Percentiles rank a stretch among this genome's conserved stretches.
Evolutionary conservation across 768 basidiomycete species (phyloP).

Genomic region (Tulasnella sp.): DNA sequence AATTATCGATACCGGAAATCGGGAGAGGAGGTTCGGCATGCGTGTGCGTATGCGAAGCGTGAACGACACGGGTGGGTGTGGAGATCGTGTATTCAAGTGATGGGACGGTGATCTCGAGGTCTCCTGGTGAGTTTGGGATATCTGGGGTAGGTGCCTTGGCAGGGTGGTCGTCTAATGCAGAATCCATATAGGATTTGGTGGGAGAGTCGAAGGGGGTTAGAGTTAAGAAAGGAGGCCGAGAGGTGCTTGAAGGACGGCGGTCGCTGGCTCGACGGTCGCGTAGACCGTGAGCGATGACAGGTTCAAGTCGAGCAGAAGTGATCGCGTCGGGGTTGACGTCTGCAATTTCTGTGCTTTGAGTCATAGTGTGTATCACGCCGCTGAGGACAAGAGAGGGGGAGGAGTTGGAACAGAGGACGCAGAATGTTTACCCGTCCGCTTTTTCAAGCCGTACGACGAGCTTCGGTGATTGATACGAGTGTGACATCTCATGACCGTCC

Average conservation of each 20-base stretch:
- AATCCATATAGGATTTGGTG: not conserved
- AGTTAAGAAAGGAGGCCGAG: not conserved
- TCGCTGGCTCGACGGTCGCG: slow-evolving; percentile 4
- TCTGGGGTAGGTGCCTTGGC: not conserved
- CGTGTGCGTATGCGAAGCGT: too few species aligned
- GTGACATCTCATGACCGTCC: too few species aligned
- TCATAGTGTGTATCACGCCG: too few species aligned
- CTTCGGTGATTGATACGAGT: too few species aligned
- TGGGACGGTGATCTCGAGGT: not conserved
- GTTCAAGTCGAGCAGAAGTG: not conserved
- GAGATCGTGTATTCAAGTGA: not conserved
- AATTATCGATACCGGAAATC: not conserved
- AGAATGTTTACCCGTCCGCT: too few species aligned
- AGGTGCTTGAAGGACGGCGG: not conserved
- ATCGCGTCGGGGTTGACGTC: too few species aligned
- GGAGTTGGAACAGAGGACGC: too few species aligned
- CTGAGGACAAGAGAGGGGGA: too few species aligned
- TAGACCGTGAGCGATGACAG: not conserved
- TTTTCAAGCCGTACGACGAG: too few species aligned
- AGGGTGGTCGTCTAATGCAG: not conserved
- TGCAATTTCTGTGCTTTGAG: not conserved
- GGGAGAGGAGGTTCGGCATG: too few species aligned
- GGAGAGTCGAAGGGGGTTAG: not conserved
- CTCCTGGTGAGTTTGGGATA: not conserved
- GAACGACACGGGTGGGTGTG: not conserved